Percentiles rank a stretch among this genome's conserved stretches.
Evolutionary conservation across 352 stramenopile genomes (phyloP).

Genomic region (Pythium rishiriense): DNA sequence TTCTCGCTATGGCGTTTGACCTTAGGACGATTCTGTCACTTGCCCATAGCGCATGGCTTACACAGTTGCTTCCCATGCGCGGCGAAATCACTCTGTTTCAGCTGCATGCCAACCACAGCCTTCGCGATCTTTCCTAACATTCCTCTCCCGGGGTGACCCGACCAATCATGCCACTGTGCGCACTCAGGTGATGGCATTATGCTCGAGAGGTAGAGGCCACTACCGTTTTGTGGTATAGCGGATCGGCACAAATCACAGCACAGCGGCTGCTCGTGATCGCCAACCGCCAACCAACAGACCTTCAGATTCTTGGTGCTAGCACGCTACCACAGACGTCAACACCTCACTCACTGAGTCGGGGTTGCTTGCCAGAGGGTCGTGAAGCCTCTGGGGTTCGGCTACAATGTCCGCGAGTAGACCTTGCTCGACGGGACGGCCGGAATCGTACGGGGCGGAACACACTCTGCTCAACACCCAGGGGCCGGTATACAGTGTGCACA

Average conservation of each 20-base stretch:
- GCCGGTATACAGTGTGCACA: constrained; percentile 2
- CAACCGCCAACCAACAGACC: not conserved
- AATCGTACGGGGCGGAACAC: not conserved
- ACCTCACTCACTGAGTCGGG: not conserved
- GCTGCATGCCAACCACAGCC: not conserved
- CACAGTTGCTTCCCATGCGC: not conserved
- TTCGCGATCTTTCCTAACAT: constrained; percentile 18
- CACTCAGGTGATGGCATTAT: not conserved
- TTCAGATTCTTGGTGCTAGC: constrained; percentile 12
- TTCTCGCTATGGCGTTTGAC: constrained; percentile 2
- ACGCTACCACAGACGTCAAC: constrained; percentile 5
- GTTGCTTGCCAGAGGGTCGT: constrained; percentile 4
- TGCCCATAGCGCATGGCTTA: constrained; percentile 19
- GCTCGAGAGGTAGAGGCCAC: constrained; percentile 13
- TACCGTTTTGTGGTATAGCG: constrained; percentile 10
- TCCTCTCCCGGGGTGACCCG: constrained; percentile 11
- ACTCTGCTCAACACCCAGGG: not conserved
- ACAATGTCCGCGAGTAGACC: not conserved
- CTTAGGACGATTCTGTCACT: constrained; percentile 15
- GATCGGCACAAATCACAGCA: constrained; percentile 1
- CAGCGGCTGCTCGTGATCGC: constrained; percentile 6
- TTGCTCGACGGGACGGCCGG: not conserved
- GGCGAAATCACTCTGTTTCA: constrained; percentile 3
- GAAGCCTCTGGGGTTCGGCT: not conserved
- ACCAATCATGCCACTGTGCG: constrained; percentile 12